Evolutionary conservation across 352 stramenopile species (phyloP).

Genomic region (Phytophthora sansomeana): DNA sequence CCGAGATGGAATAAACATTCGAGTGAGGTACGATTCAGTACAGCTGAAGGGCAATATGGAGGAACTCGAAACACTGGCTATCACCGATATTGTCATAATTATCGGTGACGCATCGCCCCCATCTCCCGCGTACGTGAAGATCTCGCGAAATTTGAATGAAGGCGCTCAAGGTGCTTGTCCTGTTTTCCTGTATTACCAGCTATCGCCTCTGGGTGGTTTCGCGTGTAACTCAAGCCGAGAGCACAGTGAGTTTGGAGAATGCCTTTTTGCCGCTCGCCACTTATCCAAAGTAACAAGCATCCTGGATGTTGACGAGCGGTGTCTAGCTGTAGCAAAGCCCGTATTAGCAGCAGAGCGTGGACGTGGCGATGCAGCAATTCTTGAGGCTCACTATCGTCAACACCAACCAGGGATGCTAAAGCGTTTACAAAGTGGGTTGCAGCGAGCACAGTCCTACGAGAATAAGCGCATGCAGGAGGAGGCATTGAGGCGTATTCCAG

Average conservation of each 20-base stretch:
- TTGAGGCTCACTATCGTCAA: constrained; percentile 55
- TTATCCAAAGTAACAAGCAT: constrained; percentile 20
- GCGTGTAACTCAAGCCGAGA: constrained; percentile 48
- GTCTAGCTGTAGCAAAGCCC: constrained; percentile 25
- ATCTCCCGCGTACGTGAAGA: constrained; percentile 54
- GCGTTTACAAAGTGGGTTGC: constrained; percentile 54
- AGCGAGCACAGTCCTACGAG: constrained; percentile 73
- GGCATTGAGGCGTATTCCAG: constrained; percentile 74
- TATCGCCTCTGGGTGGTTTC: constrained; percentile 66
- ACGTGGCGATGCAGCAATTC: constrained; percentile 40
- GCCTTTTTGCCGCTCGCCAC: constrained; percentile 68
- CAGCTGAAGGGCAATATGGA: constrained; percentile 38
- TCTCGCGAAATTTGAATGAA: constrained; percentile 66
- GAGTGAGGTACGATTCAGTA: constrained; percentile 46
- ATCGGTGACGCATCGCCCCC: constrained; percentile 39
- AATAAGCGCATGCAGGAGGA: constrained; percentile 66
- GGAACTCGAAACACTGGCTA: constrained; percentile 49
- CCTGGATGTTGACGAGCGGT: constrained; percentile 39
- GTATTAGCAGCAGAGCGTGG: constrained; percentile 23
- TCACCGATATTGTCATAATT: constrained; percentile 68
- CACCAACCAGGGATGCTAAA: constrained; percentile 56
- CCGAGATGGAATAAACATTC: constrained; percentile 34
- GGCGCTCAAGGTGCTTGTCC: constrained; percentile 28
- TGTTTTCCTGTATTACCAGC: constrained; percentile 68
- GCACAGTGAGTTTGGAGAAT: constrained; percentile 75